These are phyloP conservation scores for Camelina neglecta DNA, from an alignment of 345 rosid species.

Conservation along the genomic window DNA sequence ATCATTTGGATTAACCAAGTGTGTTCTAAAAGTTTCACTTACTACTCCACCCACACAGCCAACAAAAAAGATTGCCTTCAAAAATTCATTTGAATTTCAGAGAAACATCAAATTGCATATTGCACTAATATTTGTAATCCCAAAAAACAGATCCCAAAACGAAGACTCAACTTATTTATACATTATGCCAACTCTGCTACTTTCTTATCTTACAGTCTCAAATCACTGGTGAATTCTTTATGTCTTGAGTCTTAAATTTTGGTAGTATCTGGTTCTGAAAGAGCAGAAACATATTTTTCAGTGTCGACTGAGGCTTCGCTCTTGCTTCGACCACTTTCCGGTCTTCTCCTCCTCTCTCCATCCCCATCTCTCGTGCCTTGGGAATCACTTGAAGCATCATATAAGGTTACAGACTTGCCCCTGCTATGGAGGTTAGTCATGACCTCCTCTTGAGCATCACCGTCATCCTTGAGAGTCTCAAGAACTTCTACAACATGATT, in stretches of 20 bases:
- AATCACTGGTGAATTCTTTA: constrained; percentile 22
- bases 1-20: not conserved
- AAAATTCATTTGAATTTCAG: constrained; percentile 29
- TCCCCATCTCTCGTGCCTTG: constrained; percentile 40
- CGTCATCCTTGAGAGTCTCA: constrained; percentile 57
- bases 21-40: not conserved
- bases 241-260: constrained; percentile 32
- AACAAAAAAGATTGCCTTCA: not conserved
- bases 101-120: constrained; percentile 18
- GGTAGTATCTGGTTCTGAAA: constrained; percentile 36
- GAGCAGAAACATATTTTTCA: constrained; percentile 23
- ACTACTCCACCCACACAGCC: not conserved
- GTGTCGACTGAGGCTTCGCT: constrained; percentile 39
- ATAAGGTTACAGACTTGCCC: constrained; percentile 53
- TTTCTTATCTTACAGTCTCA: constrained; percentile 37
- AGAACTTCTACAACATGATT: constrained; percentile 82
- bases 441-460: constrained; percentile 48
- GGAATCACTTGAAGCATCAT: constrained; percentile 50
- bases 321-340: constrained; percentile 57
- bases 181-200: constrained; percentile 36
- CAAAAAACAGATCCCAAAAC: constrained; percentile 2
- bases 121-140: constrained; percentile 37
- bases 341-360: constrained; percentile 40
- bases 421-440: constrained; percentile 48
- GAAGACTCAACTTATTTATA: constrained; percentile 44